Evolutionary conservation across 352 stramenopile genomes (phyloP).

Genomic region (Phytophthora foliorum): DNA sequence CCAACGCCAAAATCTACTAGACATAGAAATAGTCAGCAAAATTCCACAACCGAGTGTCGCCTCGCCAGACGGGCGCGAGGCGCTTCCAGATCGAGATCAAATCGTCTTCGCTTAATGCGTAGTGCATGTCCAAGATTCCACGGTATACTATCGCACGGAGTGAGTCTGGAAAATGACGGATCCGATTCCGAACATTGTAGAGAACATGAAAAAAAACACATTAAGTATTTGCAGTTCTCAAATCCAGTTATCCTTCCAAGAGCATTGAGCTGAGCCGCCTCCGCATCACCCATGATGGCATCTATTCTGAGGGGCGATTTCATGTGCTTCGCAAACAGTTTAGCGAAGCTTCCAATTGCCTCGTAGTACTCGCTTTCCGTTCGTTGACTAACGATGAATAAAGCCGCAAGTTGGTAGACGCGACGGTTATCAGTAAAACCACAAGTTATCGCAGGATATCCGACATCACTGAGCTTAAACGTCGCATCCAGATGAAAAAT

Average conservation of each 20-base stretch:
- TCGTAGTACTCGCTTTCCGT: constrained; percentile 4
- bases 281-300: constrained; percentile 11
- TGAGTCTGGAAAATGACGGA: constrained; percentile 9
- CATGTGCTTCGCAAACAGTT: neutral
- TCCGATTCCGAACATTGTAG: constrained; percentile 31
- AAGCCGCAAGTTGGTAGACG: neutral
- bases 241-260: neutral
- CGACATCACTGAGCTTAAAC: constrained; percentile 4
- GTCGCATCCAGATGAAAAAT: neutral
- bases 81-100: neutral
- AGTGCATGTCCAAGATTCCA: constrained; percentile 10
- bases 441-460: constrained; percentile 9
- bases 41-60: neutral
- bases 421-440: constrained; percentile 1
- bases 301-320: neutral
- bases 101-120: neutral
- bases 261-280: constrained; percentile 4
- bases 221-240: constrained; percentile 8
- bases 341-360: neutral
- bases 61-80: neutral
- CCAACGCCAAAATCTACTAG: neutral
- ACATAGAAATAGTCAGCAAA: constrained; percentile 14
- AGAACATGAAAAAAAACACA: constrained; percentile 29
- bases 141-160: neutral
- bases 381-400: constrained; percentile 10